Evolutionary conservation across 257 asterid species (phyloP).

Genomic region (Solanum pinnatisectum): DNA sequence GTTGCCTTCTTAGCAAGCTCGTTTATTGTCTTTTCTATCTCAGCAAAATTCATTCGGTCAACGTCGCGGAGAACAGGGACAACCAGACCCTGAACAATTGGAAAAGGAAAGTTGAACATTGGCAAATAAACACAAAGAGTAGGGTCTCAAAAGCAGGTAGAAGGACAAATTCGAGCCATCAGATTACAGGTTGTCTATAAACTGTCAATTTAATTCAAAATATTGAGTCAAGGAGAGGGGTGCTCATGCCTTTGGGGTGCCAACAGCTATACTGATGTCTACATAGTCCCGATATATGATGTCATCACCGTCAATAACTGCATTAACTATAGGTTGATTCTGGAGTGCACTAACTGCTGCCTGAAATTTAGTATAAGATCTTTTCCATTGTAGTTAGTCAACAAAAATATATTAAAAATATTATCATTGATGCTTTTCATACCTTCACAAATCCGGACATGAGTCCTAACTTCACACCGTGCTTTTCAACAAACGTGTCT

Average conservation of each 20-base stretch:
- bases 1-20: slow-evolving; percentile 85
- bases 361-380: slow-evolving; percentile 30
- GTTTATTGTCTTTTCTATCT: slow-evolving; percentile 86
- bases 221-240: neutral
- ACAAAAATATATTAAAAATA: neutral
- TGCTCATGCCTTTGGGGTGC: slow-evolving; percentile 81
- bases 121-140: neutral
- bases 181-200: neutral
- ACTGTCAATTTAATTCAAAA: neutral
- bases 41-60: slow-evolving; percentile 82
- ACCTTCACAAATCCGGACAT: slow-evolving; percentile 98
- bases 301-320: slow-evolving; percentile 98
- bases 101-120: neutral
- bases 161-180: neutral
- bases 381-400: neutral
- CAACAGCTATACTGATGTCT: slow-evolving; percentile 98
- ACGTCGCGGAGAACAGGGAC: slow-evolving; percentile 93
- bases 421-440: slow-evolving; percentile 1
- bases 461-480: slow-evolving; percentile 93
- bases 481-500: slow-evolving; percentile 88
- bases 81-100: slow-evolving; percentile 68
- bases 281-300: slow-evolving; percentile 86
- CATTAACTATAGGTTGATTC: slow-evolving; percentile 91
- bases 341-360: slow-evolving; percentile 93
- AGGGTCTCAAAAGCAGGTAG: neutral